Percentiles rank a stretch among this genome's conserved stretches.
These are phyloP conservation scores for Verticillium tricorpus DNA, from an alignment of 2,329 filamentous ascomycete genomes.

Conservation along the genomic window DNA sequence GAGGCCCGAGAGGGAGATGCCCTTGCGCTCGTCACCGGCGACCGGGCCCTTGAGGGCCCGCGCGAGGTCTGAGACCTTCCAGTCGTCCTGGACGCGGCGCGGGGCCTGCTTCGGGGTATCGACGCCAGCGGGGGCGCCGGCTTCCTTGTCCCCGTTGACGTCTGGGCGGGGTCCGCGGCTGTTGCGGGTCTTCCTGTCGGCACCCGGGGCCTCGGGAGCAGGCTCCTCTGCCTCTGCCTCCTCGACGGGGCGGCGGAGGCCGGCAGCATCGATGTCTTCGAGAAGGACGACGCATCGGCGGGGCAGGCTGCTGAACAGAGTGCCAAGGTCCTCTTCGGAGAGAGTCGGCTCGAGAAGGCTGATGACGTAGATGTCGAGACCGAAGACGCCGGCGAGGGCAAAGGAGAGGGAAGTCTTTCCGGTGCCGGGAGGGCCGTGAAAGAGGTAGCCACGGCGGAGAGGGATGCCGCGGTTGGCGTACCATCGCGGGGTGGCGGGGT, in stretches of 20 bases:
- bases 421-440: constrained; percentile 70
- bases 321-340: constrained; percentile 56
- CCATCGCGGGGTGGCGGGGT: constrained; percentile 65
- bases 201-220: background rate
- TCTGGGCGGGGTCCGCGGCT: background rate
- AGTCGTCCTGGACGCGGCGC: constrained; percentile 15
- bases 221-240: constrained; percentile 18
- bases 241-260: constrained; percentile 41
- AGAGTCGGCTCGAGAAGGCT: constrained; percentile 51
- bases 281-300: constrained; percentile 61
- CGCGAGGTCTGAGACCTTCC: constrained; percentile 36
- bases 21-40: constrained; percentile 30
- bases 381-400: constrained; percentile 61
- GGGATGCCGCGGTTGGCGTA: constrained; percentile 74
- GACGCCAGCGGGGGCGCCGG: background rate
- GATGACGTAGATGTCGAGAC: constrained; percentile 63
- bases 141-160: background rate
- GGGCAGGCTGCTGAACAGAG: constrained; percentile 57
- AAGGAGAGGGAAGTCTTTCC: constrained; percentile 68
- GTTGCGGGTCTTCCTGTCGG: constrained; percentile 12
- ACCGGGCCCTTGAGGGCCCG: constrained; percentile 31
- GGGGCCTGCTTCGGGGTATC: background rate
- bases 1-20: constrained; percentile 73
- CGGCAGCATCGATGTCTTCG: constrained; percentile 66
- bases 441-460: constrained; percentile 71